Conservation (phyloP, 192 early-diverging fungal genomes). For the Umbelopsis sp. region DNA sequence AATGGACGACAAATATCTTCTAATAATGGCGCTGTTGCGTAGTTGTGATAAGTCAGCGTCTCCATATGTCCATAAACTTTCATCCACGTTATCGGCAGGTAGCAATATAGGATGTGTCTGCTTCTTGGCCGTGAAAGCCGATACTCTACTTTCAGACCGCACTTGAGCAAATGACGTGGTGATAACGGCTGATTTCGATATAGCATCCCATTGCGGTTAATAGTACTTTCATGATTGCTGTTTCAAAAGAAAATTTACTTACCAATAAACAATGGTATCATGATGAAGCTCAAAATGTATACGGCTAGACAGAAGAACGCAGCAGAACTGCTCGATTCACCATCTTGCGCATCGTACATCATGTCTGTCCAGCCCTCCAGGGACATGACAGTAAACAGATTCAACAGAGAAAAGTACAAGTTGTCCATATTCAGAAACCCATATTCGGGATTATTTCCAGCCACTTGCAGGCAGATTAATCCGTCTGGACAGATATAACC, state of each 20-base stretch:
- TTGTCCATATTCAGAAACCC: constrained; percentile 51
- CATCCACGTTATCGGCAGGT: neutral
- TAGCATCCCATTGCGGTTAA: neutral
- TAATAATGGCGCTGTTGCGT: neutral
- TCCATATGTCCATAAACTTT: constrained; percentile 26
- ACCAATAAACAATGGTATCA: constrained; percentile 53
- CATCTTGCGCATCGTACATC: constrained; percentile 57
- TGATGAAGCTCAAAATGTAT: constrained; percentile 52
- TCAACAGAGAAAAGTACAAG: constrained; percentile 51
- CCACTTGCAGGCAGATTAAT: constrained; percentile 47
- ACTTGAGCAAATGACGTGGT: constrained; percentile 58
- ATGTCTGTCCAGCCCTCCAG: constrained; percentile 55
- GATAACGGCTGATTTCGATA: constrained; percentile 46
- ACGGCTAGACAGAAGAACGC: constrained; percentile 55
- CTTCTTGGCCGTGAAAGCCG: constrained; percentile 51
- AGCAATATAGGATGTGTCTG: constrained; percentile 23
- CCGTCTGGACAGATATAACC: constrained; percentile 49
- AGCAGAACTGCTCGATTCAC: constrained; percentile 44
- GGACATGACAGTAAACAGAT: constrained; percentile 50
- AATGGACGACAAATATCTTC: neutral
- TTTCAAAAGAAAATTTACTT: neutral
- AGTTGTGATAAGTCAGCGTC: neutral
- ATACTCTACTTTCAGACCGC: constrained; percentile 45
- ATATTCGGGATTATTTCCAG: constrained; percentile 27
- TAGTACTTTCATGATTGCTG: neutral